Evolutionary conservation across 352 stramenopile genomes (phyloP), one percentile per base, ranked within the genome.

Genomic region (Globisporangium orthogonon): DNA sequence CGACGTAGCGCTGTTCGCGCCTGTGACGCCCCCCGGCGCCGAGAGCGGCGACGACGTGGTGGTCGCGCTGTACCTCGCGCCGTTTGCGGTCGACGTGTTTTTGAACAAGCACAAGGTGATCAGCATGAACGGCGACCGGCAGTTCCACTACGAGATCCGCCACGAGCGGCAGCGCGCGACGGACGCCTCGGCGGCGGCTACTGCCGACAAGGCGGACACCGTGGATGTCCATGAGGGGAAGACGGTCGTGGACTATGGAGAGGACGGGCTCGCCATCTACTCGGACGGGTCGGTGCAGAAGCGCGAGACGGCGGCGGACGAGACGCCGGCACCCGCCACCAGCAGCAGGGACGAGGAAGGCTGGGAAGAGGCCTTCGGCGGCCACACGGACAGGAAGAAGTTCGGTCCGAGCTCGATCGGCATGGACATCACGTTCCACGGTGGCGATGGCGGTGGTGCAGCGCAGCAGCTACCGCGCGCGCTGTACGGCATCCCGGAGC

Each of bases 181-280:
- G 37, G 37, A 41, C 9, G 66, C 72, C 0, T 62, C 65, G 11
- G 61, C 56, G 4, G 60, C 65, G 17, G 58, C 75, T 9, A 58
- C 70, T 7, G 67, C 62, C 56, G 63, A 67, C 30, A 56, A 47
- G 45, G 37, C 23, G 51, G 60, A 44, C 40, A 62, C 73, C 4
- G 60, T 73, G 15, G 83, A 97, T 59, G 74, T 88, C 23, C 89
- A 97, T 49, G 73, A 83, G 11, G 93, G 90, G 17, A 97, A 97
- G 65, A 86, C 97, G 63, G 93, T 98, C 55, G 90, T 96, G 2
- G 96, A 98, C 62, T 99, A 99, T 60, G 97, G 95, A 65, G 96
- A 99, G 69, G 96, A 99, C 72, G 96, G 96, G 43, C 74, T 98
- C 1, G 96, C 96, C 14, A 98, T 98, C 62, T 99, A 98, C 62